Percentiles rank a stretch among this genome's conserved stretches.
Conservation (phyloP, 2,329 filamentous ascomycete species). For the Balansia obtecta region DNA sequence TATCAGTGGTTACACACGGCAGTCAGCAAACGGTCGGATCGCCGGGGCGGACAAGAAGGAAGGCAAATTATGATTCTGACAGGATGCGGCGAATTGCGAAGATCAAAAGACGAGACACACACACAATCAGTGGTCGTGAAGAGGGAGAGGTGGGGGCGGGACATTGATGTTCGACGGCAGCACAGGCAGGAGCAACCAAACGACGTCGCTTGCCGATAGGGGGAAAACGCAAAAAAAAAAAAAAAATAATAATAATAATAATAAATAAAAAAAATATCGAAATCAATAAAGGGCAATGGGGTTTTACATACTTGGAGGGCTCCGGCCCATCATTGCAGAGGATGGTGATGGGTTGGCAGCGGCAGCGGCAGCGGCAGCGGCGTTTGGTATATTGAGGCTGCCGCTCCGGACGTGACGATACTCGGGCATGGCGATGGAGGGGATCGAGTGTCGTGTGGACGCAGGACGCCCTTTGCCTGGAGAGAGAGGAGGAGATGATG, state of each 20-base stretch:
- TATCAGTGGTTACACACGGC: neutral
- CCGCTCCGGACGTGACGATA: slow-evolving; percentile 45
- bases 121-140: no score
- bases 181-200: neutral
- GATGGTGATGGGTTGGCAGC: slow-evolving; percentile 11
- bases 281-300: neutral
- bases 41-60: neutral
- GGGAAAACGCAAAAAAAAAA: neutral
- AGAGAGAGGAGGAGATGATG: slow-evolving; percentile 4
- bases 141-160: slow-evolving; percentile 7
- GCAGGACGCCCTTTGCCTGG: slow-evolving; percentile 3
- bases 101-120: neutral
- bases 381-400: slow-evolving; percentile 40
- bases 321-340: slow-evolving; percentile 32
- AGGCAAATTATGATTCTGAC: neutral
- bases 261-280: no score
- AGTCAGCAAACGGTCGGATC: neutral
- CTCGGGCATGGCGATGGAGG: slow-evolving; percentile 29
- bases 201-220: neutral
- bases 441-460: slow-evolving; percentile 6
- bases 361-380: slow-evolving; percentile 13
- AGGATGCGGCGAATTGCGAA: neutral
- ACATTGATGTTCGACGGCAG: neutral
- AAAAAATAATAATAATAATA: no score
- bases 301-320: slow-evolving; percentile 40